Evolutionary conservation across 768 basidiomycete genomes (phyloP), one percentile per base, ranked within the genome.

Genomic region (Lactifluus hygrophoroides): DNA sequence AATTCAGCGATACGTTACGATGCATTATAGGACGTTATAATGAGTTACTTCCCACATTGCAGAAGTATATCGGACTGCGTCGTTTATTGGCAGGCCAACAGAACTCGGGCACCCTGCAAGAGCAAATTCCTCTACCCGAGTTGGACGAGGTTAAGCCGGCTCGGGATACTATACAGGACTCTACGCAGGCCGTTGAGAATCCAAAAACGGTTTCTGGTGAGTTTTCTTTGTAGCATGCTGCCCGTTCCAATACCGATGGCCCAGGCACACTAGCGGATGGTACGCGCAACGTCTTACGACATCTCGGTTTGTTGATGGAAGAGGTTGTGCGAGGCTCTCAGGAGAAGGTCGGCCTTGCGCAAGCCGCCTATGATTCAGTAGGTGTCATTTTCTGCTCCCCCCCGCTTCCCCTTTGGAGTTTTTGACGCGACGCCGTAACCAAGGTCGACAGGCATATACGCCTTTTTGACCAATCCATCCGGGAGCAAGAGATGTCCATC

Each of bases 371-470:
- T 25, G 64, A 65, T 50, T 62, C 64, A 1, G 64, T 65, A 38
- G 1, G 64, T 64, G 8, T 25, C 40, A 27, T 40, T 1, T 3
- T 40, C 13, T 13, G 27, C 25, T 28, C n/a, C 6, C n/a, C 8
- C 16, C n/a, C 30, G 13, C 8, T 17, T 38, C 21, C 17, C 38
- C n/a, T n/a, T 3, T 27, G 25, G 30, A 7, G 16, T 21, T 25
- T 43, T 13, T 40, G 47, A 34, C 19, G 17, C 17, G 47, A 54
- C 23, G 9, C 9, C 27, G 17, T 19, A n/a, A n/a, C 50, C 5
- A 42, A 93, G 90, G 80, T 91, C 13, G 86, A 91, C 62, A 78
- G 90, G 35, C 88, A 92, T 66, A 83, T 88, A 28, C 82, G 85
- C 23, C 76, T 88, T 40, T 74, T 94, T 23, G 89, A 93, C 63